Evolutionary conservation across 2,329 filamentous ascomycete species (phyloP), one percentile per base, ranked within the genome.

Genomic region (Ophiostoma ulmi): DNA sequence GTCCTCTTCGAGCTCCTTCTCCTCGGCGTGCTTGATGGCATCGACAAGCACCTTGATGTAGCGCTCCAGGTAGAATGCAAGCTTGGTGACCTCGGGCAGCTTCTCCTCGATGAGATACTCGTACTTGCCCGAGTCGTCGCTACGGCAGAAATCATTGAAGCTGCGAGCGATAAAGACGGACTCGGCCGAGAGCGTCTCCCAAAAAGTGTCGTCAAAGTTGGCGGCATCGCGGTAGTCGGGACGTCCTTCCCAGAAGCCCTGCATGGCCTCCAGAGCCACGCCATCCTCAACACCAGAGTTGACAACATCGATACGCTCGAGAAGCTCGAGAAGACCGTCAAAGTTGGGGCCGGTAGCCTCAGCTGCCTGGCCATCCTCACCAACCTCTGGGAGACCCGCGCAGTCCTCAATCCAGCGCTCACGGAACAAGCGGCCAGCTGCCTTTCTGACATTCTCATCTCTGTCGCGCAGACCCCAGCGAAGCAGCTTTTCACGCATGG

Each of bases 321-420:
- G 84, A 0, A 99, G 85, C 78, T 99, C 95, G 3, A 95, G 85
- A 6, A 99, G 83, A 0, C 91, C 93, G n/a, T 94, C 90, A 11
- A 95, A 86, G 72, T 85, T 94, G 0, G 91, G 91, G 0, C 85
- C 84, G 0, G 86, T 84, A 6, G 86, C 81, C 72, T 88, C 84
- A 20, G 81, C 80, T 5, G 85, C 84, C 67, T 85, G 85, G 39
- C 86, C 86, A 11, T 85, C 81, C 55, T 87, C 87, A 22, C 35
- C 69, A 5, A 87, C 86, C 52, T 89, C 86, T 8, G 85, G 82
- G 1, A 86, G 84, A 1, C 90, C 90, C 6, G 91, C 93, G 76
- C 94, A 97, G 77, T 98, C 93, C 77, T 98, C 94, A 73, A 99
- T 94, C 95, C 95, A 99, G n/a, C 93, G 88, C 77, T 97, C 94